These are phyloP conservation scores for Puccinia novopanici DNA, from an alignment of 1,284 basidiomycete species.

Conservation along the genomic window DNA sequence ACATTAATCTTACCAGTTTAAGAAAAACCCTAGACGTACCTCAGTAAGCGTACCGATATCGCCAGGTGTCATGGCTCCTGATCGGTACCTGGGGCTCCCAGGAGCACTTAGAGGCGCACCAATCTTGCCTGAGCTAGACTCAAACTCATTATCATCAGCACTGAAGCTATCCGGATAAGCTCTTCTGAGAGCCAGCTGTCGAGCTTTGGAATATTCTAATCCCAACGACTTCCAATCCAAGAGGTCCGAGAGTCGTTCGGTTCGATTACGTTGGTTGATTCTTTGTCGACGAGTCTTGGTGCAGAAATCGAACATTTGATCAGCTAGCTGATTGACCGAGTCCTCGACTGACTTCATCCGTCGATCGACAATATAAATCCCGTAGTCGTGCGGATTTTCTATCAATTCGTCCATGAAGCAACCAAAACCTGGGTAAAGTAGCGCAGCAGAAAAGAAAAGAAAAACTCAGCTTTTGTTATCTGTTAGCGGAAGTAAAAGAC, in stretches of 20 bases:
- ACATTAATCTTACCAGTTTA: neutral
- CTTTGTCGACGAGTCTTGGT: constrained; percentile 90
- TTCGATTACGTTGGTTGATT: constrained; percentile 97
- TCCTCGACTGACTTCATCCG: constrained; percentile 87
- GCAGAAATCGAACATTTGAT: constrained; percentile 76
- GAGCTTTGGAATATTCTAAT: constrained; percentile 92
- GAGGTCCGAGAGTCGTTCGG: constrained; percentile 85
- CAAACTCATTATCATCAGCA: constrained; percentile 67
- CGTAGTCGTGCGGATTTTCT: constrained; percentile 68
- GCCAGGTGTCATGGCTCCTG: constrained; percentile 79
- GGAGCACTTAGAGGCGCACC: constrained; percentile 75
- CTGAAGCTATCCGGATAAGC: constrained; percentile 92
- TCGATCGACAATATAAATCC: constrained; percentile 85
- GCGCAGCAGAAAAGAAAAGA: neutral
- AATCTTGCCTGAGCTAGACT: constrained; percentile 68
- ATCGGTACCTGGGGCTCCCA: constrained; percentile 77
- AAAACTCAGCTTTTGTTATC: neutral
- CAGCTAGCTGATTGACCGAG: constrained; percentile 70
- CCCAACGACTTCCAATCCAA: constrained; percentile 98
- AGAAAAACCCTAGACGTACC: constrained; percentile 14
- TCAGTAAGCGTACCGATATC: constrained; percentile 78
- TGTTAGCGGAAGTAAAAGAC: neutral
- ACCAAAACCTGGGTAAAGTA: constrained; percentile 38
- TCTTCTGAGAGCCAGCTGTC: constrained; percentile 78
- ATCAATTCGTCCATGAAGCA: constrained; percentile 99